Conservation (phyloP, 257 asterid genomes). For the Gardenia jasminoides region DNA sequence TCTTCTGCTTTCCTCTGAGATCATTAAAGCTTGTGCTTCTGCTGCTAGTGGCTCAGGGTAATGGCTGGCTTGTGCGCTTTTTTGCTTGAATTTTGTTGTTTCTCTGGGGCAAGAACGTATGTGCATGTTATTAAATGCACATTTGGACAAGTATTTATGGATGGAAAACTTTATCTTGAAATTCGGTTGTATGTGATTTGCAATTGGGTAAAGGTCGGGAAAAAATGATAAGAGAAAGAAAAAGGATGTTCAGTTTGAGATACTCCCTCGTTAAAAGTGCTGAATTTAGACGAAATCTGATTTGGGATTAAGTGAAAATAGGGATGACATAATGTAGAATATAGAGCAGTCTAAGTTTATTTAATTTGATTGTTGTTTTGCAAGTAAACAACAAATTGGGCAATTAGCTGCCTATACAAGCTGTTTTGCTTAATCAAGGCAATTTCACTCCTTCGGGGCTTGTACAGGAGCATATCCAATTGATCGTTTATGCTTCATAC, state of each 20-base stretch:
- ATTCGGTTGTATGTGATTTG: too few species aligned
- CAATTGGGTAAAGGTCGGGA: too few species aligned
- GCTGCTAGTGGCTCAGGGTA: slow-evolving; percentile 66
- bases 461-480: background rate
- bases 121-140: too few species aligned
- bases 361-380: background rate
- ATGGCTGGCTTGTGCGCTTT: slow-evolving; percentile 6
- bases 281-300: too few species aligned
- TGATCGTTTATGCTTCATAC: background rate
- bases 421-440: background rate
- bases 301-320: too few species aligned
- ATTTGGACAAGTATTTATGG: too few species aligned
- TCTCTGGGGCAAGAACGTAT: background rate
- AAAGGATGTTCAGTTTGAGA: background rate
- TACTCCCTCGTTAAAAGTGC: too few species aligned
- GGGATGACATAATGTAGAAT: background rate
- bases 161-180: too few species aligned
- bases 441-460: background rate
- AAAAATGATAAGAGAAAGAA: background rate
- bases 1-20: slow-evolving; percentile 57
- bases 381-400: too few species aligned
- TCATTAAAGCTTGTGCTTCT: slow-evolving; percentile 56
- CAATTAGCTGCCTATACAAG: background rate
- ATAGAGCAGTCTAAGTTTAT: background rate
- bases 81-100: background rate